Evolutionary conservation across 257 asterid species (phyloP).

Genomic region (Ajuga chamaepitys): DNA sequence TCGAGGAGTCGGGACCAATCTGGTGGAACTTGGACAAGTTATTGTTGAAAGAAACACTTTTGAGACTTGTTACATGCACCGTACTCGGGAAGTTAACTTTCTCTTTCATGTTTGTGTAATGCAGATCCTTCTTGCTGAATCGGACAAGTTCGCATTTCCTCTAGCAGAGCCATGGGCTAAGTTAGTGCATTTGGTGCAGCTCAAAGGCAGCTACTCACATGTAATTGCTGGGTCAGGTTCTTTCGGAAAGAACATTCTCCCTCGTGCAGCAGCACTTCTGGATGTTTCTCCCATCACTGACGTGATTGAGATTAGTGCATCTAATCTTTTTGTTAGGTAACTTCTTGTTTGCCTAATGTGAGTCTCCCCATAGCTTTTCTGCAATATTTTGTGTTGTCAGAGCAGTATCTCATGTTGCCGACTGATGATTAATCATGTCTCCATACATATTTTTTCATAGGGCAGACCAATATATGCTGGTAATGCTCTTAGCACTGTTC

Average conservation of each 20-base stretch:
- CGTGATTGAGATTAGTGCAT: slow-evolving; percentile 53
- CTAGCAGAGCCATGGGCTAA: slow-evolving; percentile 95
- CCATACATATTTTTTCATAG: slow-evolving; percentile 18
- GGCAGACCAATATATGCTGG: slow-evolving; percentile 97
- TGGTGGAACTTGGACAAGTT: not conserved
- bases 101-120: slow-evolving; percentile 11
- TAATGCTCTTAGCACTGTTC: slow-evolving; percentile 87
- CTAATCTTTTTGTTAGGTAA: slow-evolving; percentile 81
- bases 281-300: slow-evolving; percentile 96
- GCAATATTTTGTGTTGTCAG: not conserved
- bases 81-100: not conserved
- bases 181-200: slow-evolving; percentile 69
- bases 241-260: slow-evolving; percentile 85
- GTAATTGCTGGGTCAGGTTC: slow-evolving; percentile 77
- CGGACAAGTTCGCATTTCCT: slow-evolving; percentile 65
- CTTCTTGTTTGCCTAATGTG: not conserved
- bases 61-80: not conserved
- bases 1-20: not conserved
- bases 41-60: not conserved
- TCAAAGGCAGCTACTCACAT: slow-evolving; percentile 72
- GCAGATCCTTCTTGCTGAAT: slow-evolving; percentile 89
- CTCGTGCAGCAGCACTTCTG: slow-evolving; percentile 95
- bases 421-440: slow-evolving; percentile 2
- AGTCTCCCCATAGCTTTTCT: not conserved
- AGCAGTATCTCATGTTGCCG: slow-evolving; percentile 5